Base-by-base conservation (phyloP, 2,329 filamentous ascomycete genomes). In the Pseudohalonectria lignicola region DNA sequence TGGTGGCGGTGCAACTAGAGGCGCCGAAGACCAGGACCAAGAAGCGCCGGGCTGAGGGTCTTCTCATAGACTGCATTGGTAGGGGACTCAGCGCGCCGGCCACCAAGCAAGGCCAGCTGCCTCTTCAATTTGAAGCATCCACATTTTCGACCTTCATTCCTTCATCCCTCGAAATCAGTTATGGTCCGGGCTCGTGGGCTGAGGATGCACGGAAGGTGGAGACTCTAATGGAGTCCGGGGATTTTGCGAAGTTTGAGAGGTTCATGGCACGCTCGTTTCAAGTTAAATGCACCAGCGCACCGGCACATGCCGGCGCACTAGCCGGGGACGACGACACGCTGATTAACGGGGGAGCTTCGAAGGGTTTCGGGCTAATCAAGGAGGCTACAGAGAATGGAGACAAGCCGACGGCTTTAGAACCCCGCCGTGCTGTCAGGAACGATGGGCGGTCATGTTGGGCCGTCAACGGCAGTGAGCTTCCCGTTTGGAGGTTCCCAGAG, bases 41-140 rank as follows among this genome's bases (percentile, higher is more conserved):
- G 44, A 71, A 74, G 55, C 64, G 71, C 28, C 70, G 70, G 29
- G 61, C 64, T 1, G 69, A 75, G 37, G 79, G 80, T 8, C 63
- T 84, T 7, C 61, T 88, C 19, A 80, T 84, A 25, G 82, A 88
- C 51, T 82, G 82, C 0, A 74, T 88, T 39, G 80, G 82, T 2
- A 79, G 79, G 42, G 82, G 80, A 3, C 61, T 73, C 5, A 49
- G 64, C 23, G 30, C 36, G 16, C 29, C 36, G 12, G 23, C 33
- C 19, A 28, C 21, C 20, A 38, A 38, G 21, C 31, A 15, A 9
- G 17, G 15, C 30, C 32, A 25, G 30, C 36, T 15, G 7, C 16
- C 20, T 9, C 18, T n/a, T 15, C 19, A 57, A 4, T 50, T 50
- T 3, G 40, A 52, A 6, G 34, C 48, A 4, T 58, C 54, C 1